Conservation (phyloP, 2,329 filamentous ascomycete species). For the Aspergillus tanneri region DNA sequence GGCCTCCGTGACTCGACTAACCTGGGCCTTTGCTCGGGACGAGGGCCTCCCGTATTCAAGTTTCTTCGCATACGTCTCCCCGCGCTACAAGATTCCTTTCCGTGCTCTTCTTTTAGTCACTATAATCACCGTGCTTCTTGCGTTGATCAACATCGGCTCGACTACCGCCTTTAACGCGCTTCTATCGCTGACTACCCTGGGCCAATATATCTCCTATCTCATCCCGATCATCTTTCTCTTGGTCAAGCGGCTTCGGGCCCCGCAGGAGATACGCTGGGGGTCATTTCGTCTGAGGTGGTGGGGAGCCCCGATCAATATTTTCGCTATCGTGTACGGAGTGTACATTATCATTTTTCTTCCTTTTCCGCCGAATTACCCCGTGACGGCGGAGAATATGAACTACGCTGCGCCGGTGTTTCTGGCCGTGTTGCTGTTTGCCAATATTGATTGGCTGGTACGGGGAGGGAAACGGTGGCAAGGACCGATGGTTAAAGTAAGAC, state of each 20-base stretch:
- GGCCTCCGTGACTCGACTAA: slow-evolving; percentile 57
- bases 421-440: slow-evolving; percentile 21
- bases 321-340: slow-evolving; percentile 50
- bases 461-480: too few species aligned
- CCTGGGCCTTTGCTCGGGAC: slow-evolving; percentile 55
- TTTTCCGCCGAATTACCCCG: slow-evolving; percentile 40
- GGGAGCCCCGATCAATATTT: slow-evolving; percentile 33
- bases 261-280: neutral
- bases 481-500: too few species aligned
- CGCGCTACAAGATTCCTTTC: neutral
- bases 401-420: slow-evolving; percentile 32
- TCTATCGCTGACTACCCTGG: slow-evolving; percentile 22
- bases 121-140: slow-evolving; percentile 21
- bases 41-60: slow-evolving; percentile 41
- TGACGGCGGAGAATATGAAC: slow-evolving; percentile 44
- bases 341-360: slow-evolving; percentile 57
- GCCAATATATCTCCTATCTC: slow-evolving; percentile 31
- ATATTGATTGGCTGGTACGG: too few species aligned
- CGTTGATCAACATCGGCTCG: slow-evolving; percentile 21
- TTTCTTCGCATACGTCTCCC: slow-evolving; percentile 37
- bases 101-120: slow-evolving; percentile 13
- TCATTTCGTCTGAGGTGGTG: slow-evolving; percentile 1
- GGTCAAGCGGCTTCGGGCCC: slow-evolving; percentile 19
- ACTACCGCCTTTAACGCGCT: slow-evolving; percentile 27
- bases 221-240: slow-evolving; percentile 26